Conservation (phyloP, 306 rosid species). For the Trichosanthes truncata region DNA sequence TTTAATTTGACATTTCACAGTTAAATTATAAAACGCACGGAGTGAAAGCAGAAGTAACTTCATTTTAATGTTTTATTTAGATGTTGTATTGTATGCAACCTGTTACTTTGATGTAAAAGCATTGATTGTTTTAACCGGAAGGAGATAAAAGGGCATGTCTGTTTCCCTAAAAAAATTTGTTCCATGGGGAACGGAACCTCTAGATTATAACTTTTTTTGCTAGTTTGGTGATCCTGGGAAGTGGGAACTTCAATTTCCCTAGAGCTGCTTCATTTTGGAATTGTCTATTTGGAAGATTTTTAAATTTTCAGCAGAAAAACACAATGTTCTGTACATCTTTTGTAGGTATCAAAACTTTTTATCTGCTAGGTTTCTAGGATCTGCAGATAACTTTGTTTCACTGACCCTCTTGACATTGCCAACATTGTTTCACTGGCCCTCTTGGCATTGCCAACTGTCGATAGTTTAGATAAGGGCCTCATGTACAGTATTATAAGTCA, state of each 20-base stretch:
- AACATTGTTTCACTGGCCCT: background rate
- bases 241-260: background rate
- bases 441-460: background rate
- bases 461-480: background rate
- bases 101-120: background rate
- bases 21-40: background rate
- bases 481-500: background rate
- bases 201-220: background rate
- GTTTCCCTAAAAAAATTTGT: background rate
- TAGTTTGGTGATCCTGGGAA: background rate
- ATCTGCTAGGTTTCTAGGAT: slow-evolving; percentile 1
- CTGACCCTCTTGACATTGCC: slow-evolving; percentile 3
- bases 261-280: background rate
- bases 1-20: background rate
- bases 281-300: background rate
- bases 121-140: background rate
- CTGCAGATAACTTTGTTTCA: background rate
- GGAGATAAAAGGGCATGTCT: background rate
- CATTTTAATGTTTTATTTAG: background rate
- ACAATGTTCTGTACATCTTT: slow-evolving; percentile 7
- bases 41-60: background rate
- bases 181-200: background rate
- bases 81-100: background rate
- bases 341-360: background rate
- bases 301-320: background rate